A percentile compares a stretch with the other conserved stretches of the same genome.
phyloP scores from a whole-genome alignment of 2,329 filamentous ascomycete genomes.

The Geosmithia flava region DNA sequence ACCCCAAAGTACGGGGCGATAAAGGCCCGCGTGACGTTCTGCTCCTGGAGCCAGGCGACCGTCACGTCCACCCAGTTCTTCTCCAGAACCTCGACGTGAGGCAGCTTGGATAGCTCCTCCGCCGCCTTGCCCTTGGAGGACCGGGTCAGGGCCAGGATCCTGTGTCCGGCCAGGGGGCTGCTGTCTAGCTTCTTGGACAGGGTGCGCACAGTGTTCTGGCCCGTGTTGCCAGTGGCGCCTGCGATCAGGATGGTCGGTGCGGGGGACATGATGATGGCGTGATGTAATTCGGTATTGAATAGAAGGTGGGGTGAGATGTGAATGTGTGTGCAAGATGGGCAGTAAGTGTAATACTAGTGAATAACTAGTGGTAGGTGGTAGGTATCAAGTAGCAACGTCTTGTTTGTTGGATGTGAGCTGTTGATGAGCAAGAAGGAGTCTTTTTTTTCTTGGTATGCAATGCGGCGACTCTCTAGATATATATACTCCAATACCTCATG shows the following conservation, averaged over 20 bases:
- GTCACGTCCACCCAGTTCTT: conserved; percentile 23
- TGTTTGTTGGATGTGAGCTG: too few relatives aligned
- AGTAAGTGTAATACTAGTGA: too few relatives aligned
- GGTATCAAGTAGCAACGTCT: too few relatives aligned
- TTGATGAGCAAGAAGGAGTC: too few relatives aligned
- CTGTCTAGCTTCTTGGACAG: conserved; percentile 12
- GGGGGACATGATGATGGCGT: conserved; percentile 10
- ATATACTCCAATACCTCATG: too few relatives aligned
- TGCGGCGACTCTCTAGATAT: too few relatives aligned
- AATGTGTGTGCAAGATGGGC: too few relatives aligned
- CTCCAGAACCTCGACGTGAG: conserved; percentile 19
- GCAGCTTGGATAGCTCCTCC: conserved; percentile 15
- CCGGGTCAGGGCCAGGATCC: conserved; percentile 9
- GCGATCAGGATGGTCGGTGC: conserved; percentile 19
- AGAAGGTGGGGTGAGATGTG: neutral
- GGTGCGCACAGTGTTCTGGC: conserved; percentile 12
- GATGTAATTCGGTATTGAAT: neutral
- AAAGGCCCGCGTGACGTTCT: conserved; percentile 21
- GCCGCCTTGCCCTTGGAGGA: conserved; percentile 5
- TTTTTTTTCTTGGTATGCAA: too few relatives aligned
- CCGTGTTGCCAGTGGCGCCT: conserved; percentile 23
- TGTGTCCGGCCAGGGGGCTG: conserved; percentile 1
- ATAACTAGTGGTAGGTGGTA: too few relatives aligned
- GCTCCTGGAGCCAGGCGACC: conserved; percentile 23
- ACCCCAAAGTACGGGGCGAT: conserved; percentile 24